Conservation (phyloP, 1,284 basidiomycete genomes). For the Malassezia globosa region DNA sequence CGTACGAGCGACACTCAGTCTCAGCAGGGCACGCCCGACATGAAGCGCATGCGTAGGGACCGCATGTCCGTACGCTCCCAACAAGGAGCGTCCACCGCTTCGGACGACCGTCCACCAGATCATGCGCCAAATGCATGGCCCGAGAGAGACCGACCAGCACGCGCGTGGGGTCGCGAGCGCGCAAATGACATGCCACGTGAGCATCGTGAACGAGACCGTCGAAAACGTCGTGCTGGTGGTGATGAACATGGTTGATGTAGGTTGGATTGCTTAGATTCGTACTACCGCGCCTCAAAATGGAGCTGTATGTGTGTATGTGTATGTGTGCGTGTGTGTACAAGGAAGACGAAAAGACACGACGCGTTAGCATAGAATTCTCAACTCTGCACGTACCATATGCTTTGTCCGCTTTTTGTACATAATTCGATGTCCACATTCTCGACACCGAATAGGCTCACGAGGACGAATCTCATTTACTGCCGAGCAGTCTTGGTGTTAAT, state of each 20-base stretch:
- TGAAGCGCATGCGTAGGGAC: conserved; percentile 10
- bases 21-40: conserved; percentile 5
- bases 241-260: background rate
- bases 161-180: conserved; percentile 8
- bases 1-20: background rate
- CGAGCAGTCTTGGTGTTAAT: conserved; percentile 73
- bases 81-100: background rate
- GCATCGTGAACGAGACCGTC: conserved; percentile 16
- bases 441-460: conserved; percentile 88
- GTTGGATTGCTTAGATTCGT: background rate
- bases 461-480: conserved; percentile 83
- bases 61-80: background rate
- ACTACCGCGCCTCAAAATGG: conserved; percentile 24
- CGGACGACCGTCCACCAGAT: background rate
- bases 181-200: background rate
- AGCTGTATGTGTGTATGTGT: conserved; percentile 10
- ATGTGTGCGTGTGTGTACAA: too few relatives aligned
- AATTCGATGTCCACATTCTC: conserved; percentile 93
- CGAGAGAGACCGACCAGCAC: background rate
- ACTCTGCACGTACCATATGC: conserved; percentile 72
- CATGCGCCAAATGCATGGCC: background rate
- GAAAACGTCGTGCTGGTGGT: conserved; percentile 14
- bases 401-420: conserved; percentile 98
- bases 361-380: too few relatives aligned
- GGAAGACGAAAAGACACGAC: too few relatives aligned